Evolutionary conservation across 2,329 filamentous ascomycete genomes (phyloP), one percentile per base, ranked within the genome.

Genomic region (Venturia nashicola): DNA sequence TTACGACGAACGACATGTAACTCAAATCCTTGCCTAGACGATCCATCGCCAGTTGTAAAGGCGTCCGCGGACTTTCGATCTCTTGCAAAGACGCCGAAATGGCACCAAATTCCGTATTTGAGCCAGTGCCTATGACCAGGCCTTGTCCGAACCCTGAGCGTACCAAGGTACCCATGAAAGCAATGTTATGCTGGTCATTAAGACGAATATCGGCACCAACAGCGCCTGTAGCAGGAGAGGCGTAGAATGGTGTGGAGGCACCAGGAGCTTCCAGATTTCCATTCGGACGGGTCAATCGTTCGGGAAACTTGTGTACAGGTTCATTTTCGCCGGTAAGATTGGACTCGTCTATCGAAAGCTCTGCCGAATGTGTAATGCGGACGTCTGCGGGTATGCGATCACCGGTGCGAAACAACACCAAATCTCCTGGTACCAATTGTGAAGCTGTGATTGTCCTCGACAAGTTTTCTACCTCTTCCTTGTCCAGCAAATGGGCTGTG

Each of bases 321-420:
- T 97, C 91, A 66, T 96, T 97, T 75, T 99, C 94, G 65, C 94
- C 94, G 0, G 94, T 99, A 65, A 99, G 77, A 72, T 99, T 99
- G 14, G 94, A 97, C 70, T 94, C 92, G 73, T 99, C 95, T 68
- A 99, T 96, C 51, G 91, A 90, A 61, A 99, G 79, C 72, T 97
- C 91, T 9, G 90, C 85, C 12, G 92, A 89, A 71, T 90, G 88
- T 8, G 91, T 97, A 62, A 99, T 96, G 55, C 94, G 88, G 69
- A 99, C 89, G 72, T 99, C 94, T 64, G 94, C 94, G 6, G 94
- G 94, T 68, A 99, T 95, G 62, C 95, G 89, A 76, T 99, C 94
- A 65, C 94, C 94, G 0, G 94, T 97, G 20, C 92, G 91, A 74
- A 99, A 97, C 1, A 97, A 77, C 20, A 99, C 91, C 64, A 99